Conservation (phyloP, 2,329 filamentous ascomycete genomes). For the Shiraia sp. region DNA sequence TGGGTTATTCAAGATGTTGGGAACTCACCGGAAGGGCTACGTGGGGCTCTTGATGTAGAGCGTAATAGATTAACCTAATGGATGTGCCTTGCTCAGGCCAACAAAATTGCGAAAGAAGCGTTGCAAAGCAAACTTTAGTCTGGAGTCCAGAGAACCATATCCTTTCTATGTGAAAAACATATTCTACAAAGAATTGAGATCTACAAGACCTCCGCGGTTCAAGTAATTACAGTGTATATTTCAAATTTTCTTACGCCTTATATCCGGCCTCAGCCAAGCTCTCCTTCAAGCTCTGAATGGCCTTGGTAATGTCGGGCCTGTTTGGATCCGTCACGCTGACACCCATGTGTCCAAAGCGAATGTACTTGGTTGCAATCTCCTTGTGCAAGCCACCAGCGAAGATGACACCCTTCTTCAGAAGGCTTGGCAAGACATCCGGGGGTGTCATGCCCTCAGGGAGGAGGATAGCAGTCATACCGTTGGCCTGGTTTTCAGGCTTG, state of each 20-base stretch:
- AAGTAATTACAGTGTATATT: no score
- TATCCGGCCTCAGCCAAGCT: constrained; percentile 75
- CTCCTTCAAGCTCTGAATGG: constrained; percentile 75
- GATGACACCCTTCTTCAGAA: constrained; percentile 85
- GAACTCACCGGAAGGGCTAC: no score
- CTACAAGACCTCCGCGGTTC: no score
- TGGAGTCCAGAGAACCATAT: no score
- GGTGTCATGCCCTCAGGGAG: constrained; percentile 82
- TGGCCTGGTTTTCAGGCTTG: constrained; percentile 88
- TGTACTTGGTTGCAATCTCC: constrained; percentile 90
- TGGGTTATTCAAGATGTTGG: no score
- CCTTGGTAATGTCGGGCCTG: constrained; percentile 81
- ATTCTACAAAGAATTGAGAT: no score
- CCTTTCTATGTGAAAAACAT: no score
- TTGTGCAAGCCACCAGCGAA: constrained; percentile 97
- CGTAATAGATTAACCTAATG: no score
- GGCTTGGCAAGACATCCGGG: constrained; percentile 80
- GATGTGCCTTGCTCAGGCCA: no score
- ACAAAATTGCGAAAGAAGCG: no score
- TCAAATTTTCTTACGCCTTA: constrained; percentile 38
- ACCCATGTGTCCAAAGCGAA: constrained; percentile 97
- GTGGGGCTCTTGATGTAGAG: no score
- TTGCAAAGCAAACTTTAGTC: no score
- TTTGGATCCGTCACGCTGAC: constrained; percentile 84
- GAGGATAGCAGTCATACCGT: constrained; percentile 98